Evolutionary conservation across 768 basidiomycete species (phyloP), one percentile per base, ranked within the genome.

Genomic region (Termitomyces sp.): DNA sequence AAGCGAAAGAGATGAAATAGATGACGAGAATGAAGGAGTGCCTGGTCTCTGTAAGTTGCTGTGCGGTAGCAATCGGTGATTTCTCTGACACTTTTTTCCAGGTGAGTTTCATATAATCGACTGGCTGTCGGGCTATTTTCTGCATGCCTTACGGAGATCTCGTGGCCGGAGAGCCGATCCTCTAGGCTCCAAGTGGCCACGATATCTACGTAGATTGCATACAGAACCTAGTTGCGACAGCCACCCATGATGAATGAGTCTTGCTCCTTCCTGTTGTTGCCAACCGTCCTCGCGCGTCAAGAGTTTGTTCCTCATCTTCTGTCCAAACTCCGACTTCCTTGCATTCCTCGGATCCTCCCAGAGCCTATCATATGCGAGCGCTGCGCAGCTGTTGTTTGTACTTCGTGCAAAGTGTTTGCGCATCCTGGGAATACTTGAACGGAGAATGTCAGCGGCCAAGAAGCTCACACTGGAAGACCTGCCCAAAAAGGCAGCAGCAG

Each of bases 381-480:
- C 7, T 88, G 86, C 64, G 13, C 50, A 1, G 67, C 71, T 0
- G 39, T 60, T 32, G 75, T 81, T 0, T 87, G 86, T 66, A 69
- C 76, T 0, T 61, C 65, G 4, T 88, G 86, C 78, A 87, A 82
- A 65, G 70, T 77, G 64, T 12, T n/a, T 42, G 73, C 73, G 0
- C 86, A 88, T 66, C 70, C 71, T 0, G 66, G 67, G 9, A 70
- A 75, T 39, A 66, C 64, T 1, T 87, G 85, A 49, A 63, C 60
- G 1, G 80, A 79, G n/a, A 82, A 81, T 63, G 69, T 65, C 78
- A 11, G 76, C 76, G 42, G 68, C 86, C 2, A 75, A 69, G 20
- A 77, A 70, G 1, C 75, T 86, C 4, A 84, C 84, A 66, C 13
- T 88, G 84, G 86, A 83, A 86, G 65, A 86, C 83, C 0, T 87